These are phyloP conservation scores for Aspergillus cavernicola DNA, from an alignment of 495 filamentous ascomycete species.

Conservation along the genomic window DNA sequence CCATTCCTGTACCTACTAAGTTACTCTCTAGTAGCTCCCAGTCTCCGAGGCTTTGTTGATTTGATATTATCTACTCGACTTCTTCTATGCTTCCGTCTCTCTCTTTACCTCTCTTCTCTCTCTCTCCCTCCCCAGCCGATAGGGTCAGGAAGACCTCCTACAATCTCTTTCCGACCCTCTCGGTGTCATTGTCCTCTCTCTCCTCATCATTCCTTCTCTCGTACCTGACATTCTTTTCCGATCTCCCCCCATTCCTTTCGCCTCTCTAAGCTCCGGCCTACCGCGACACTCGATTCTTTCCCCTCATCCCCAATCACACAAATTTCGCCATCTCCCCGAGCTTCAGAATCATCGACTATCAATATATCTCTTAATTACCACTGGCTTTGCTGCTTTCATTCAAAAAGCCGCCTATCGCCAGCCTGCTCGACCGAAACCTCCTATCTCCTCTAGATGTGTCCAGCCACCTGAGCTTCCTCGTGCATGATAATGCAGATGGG, in stretches of 20 bases:
- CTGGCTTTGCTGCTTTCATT: slow-evolving; percentile 3
- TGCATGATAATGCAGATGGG: slow-evolving; percentile 36
- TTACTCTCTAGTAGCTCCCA: background rate
- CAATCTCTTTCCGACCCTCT: slow-evolving; percentile 9
- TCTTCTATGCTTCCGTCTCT: slow-evolving; percentile 12
- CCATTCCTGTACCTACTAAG: slow-evolving; percentile 20
- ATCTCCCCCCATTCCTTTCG: slow-evolving; percentile 12
- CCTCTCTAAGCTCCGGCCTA: slow-evolving; percentile 1
- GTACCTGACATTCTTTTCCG: slow-evolving; percentile 16
- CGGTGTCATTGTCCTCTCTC: slow-evolving; percentile 15
- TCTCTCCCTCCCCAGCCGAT: slow-evolving; percentile 14
- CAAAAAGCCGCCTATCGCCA: background rate
- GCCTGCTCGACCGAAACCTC: background rate
- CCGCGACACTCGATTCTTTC: background rate
- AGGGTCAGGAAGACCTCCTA: slow-evolving; percentile 1
- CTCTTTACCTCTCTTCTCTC: slow-evolving; percentile 11
- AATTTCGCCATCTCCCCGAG: background rate
- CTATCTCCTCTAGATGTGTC: slow-evolving; percentile 17
- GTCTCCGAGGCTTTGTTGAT: slow-evolving; percentile 25
- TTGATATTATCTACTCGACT: slow-evolving; percentile 18
- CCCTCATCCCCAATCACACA: slow-evolving; percentile 12
- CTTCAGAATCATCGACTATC: background rate
- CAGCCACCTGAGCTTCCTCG: slow-evolving; percentile 19
- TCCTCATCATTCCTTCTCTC: slow-evolving; percentile 25
- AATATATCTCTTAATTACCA: background rate